These are phyloP conservation scores for Monosporascus sp. DNA, from an alignment of 2,329 filamentous ascomycete genomes.

Conservation along the genomic window DNA sequence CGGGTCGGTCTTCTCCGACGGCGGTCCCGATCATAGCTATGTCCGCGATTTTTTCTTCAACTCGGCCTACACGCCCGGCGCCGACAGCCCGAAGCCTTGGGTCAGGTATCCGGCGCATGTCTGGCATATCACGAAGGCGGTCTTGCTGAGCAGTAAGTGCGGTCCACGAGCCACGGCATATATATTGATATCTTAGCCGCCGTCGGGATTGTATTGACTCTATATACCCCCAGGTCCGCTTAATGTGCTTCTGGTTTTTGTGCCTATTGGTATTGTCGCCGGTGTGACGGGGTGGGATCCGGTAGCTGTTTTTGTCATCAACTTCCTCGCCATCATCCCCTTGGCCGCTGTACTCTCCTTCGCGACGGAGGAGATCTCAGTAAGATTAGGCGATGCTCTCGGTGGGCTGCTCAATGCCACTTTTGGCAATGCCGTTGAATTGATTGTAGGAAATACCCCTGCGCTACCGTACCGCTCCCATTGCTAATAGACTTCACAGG, in stretches of 20 bases:
- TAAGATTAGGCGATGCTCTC: constrained; percentile 66
- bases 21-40: constrained; percentile 21
- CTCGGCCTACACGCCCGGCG: constrained; percentile 44
- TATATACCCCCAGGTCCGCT: constrained; percentile 41
- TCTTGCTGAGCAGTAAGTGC: constrained; percentile 52
- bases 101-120: constrained; percentile 41
- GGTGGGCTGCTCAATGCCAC: constrained; percentile 72
- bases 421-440: constrained; percentile 74
- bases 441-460: constrained; percentile 53
- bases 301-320: constrained; percentile 66
- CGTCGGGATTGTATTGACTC: constrained; percentile 4
- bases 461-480: constrained; percentile 3
- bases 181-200: not conserved
- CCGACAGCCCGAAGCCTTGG: constrained; percentile 39
- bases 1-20: constrained; percentile 7
- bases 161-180: not conserved
- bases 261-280: constrained; percentile 66
- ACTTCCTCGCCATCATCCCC: constrained; percentile 76
- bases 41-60: constrained; percentile 43
- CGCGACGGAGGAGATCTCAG: constrained; percentile 71
- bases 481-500: constrained; percentile 41
- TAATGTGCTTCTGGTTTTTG: constrained; percentile 68
- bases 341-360: constrained; percentile 69
- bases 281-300: constrained; percentile 58
- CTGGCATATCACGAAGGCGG: constrained; percentile 53